phyloP scores from a whole-genome alignment of 495 filamentous ascomycete species.

The Penicillium tannophilum region DNA sequence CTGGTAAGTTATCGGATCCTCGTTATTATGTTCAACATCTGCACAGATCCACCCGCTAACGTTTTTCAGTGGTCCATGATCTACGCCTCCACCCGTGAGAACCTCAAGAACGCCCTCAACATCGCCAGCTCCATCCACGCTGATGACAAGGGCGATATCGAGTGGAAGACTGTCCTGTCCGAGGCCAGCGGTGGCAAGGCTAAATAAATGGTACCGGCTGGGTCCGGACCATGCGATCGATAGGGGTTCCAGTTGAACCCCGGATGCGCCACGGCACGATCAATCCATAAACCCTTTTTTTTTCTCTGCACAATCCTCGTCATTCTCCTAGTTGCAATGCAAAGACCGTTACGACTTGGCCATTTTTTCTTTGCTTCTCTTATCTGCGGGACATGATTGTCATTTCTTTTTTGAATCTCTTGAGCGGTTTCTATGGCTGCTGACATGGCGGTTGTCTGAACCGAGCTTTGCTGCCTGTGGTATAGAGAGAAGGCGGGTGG shows the following conservation, averaged over 20 bases:
- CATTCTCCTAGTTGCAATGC: conserved; percentile 45
- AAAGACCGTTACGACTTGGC: conserved; percentile 45
- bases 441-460: conserved; percentile 1
- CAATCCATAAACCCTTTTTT: conserved; percentile 27
- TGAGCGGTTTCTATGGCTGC: conserved; percentile 12
- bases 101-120: conserved; percentile 82
- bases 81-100: conserved; percentile 94
- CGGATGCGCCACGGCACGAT: conserved; percentile 30
- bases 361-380: conserved; percentile 17
- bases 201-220: conserved; percentile 46
- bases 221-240: conserved; percentile 40
- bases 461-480: conserved; percentile 6
- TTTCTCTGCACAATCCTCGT: conserved; percentile 34
- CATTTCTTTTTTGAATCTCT: conserved; percentile 7
- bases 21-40: background rate
- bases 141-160: conserved; percentile 88
- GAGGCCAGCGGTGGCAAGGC: conserved; percentile 78
- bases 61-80: conserved; percentile 69
- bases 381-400: conserved; percentile 7
- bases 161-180: conserved; percentile 75
- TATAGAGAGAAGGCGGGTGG: conserved; percentile 6
- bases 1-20: conserved; percentile 61
- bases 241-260: conserved; percentile 15
- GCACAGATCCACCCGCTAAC: background rate
- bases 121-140: conserved; percentile 85